Evolutionary conservation across 352 stramenopile species (phyloP).

Genomic region (Aphanomyces euteiches): DNA sequence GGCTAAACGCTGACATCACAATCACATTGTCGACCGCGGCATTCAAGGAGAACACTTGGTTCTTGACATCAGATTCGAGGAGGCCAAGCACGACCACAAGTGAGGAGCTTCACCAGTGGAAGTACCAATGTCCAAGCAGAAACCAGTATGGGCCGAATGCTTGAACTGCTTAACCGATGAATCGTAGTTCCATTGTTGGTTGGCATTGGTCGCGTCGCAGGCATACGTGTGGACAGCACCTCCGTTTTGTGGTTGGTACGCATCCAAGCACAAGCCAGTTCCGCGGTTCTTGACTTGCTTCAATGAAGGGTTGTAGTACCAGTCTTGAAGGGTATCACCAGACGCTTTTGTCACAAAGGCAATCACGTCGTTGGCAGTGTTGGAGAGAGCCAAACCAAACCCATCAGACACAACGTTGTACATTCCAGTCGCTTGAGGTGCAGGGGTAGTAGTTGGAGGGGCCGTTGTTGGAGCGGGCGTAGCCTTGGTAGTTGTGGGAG

Average conservation of each 20-base stretch:
- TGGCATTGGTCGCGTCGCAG: constrained; percentile 50
- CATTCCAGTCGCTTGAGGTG: background rate
- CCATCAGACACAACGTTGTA: background rate
- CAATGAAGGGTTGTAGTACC: background rate
- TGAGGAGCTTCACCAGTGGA: constrained; percentile 51
- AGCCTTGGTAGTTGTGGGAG: background rate
- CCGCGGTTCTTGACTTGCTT: constrained; percentile 30
- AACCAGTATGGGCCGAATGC: constrained; percentile 42
- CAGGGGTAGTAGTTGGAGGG: background rate
- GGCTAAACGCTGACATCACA: background rate
- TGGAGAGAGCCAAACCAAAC: background rate
- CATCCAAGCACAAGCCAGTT: constrained; percentile 3
- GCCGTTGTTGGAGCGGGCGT: too few species aligned
- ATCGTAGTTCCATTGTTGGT: constrained; percentile 65
- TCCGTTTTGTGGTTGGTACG: constrained; percentile 47
- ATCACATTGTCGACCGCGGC: background rate
- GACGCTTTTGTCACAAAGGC: background rate
- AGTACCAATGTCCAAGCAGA: constrained; percentile 56
- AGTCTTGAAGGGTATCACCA: background rate
- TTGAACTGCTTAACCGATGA: constrained; percentile 40
- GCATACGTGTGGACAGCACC: constrained; percentile 54
- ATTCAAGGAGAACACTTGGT: background rate
- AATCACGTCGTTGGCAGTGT: background rate
- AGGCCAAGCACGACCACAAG: constrained; percentile 34
- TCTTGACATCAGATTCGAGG: background rate